Conservation (phyloP, 805 yeast species). For the Suhomyces sp. region DNA sequence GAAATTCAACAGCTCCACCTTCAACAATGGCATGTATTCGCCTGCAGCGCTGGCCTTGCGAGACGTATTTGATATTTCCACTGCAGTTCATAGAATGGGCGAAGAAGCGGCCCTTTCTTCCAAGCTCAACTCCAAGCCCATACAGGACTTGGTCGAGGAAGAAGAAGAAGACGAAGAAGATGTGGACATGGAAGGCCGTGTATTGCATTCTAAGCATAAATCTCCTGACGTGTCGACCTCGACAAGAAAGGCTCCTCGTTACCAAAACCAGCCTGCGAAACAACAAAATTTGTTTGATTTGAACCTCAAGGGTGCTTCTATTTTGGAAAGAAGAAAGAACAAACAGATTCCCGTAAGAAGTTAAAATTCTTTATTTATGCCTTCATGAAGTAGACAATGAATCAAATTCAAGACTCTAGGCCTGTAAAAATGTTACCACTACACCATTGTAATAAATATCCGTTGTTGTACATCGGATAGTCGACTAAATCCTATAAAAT, state of each 20-base stretch:
- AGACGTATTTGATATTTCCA: slow-evolving; percentile 83
- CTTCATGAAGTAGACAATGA: neutral
- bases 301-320: slow-evolving; percentile 51
- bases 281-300: slow-evolving; percentile 39
- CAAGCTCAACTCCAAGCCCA: slow-evolving; percentile 13
- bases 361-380: neutral
- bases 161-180: slow-evolving; percentile 33
- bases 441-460: too few relatives aligned
- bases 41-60: slow-evolving; percentile 80
- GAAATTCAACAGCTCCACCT: slow-evolving; percentile 17
- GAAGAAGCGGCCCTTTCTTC: slow-evolving; percentile 51
- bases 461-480: too few relatives aligned
- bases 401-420: too few relatives aligned
- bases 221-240: neutral
- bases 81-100: slow-evolving; percentile 80
- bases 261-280: slow-evolving; percentile 8
- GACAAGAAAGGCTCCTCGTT: slow-evolving; percentile 10
- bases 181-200: slow-evolving; percentile 13
- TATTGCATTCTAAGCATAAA: slow-evolving; percentile 4
- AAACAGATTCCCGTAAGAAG: slow-evolving; percentile 13
- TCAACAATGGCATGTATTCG: slow-evolving; percentile 42
- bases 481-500: too few relatives aligned
- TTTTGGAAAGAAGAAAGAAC: slow-evolving; percentile 43
- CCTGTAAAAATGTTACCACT: too few relatives aligned
- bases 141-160: slow-evolving; percentile 32